phyloP scores from a whole-genome alignment of 2,329 filamentous ascomycete species.

The Bretziella fagacearum region DNA sequence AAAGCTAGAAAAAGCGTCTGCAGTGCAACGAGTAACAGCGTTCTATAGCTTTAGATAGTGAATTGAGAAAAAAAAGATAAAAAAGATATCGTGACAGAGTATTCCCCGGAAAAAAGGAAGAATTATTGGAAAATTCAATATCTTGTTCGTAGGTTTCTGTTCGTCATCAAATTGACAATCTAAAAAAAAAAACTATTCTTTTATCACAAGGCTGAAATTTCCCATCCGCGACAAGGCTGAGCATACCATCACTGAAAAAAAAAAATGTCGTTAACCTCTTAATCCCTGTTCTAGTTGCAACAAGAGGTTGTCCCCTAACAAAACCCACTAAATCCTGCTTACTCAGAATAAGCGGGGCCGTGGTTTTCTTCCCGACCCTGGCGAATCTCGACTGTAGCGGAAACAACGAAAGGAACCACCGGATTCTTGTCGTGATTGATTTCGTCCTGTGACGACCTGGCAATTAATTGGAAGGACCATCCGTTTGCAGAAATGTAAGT shows the following conservation, averaged over 20 bases:
- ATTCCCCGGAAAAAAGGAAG: background rate
- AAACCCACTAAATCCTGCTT: background rate
- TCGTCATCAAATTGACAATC: background rate
- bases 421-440: too few species aligned
- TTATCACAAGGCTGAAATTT: conserved; percentile 9
- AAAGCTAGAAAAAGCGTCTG: background rate
- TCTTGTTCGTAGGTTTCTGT: too few species aligned
- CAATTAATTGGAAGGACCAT: too few species aligned
- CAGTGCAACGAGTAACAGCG: background rate
- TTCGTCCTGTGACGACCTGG: too few species aligned
- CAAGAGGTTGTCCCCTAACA: background rate
- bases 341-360: conserved; percentile 4
- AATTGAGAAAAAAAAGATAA: background rate
- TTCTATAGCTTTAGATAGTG: background rate
- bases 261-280: background rate
- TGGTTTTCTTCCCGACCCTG: background rate
- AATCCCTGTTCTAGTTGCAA: background rate
- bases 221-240: background rate
- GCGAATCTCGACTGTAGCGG: too few species aligned
- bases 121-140: background rate
- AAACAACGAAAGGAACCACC: background rate
- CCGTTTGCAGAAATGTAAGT: too few species aligned
- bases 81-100: too few species aligned
- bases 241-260: conserved; percentile 5
- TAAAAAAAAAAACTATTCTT: background rate